Conservation (phyloP, 2,329 filamentous ascomycete genomes). For the Diaporthe aspalathi region DNA sequence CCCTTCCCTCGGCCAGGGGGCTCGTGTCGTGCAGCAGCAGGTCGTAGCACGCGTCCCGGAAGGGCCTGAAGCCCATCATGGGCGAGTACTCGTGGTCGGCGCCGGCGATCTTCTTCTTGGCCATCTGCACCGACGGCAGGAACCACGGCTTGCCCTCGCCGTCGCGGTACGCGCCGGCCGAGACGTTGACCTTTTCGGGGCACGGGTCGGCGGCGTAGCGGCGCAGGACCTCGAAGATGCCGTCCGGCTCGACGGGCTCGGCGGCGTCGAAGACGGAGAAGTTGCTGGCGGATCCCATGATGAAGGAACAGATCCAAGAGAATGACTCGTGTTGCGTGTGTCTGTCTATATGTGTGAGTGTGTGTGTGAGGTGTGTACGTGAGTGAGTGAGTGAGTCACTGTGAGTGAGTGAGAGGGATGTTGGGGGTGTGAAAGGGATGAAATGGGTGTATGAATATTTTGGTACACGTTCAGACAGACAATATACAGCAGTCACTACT, state of each 20-base stretch:
- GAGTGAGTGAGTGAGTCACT: too few relatives aligned
- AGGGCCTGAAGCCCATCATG: slow-evolving; percentile 49
- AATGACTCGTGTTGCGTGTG: neutral
- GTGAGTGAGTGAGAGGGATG: too few relatives aligned
- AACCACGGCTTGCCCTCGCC: slow-evolving; percentile 53
- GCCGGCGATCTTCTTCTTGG: slow-evolving; percentile 40
- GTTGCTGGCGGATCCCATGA: slow-evolving; percentile 35
- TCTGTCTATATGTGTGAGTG: too few relatives aligned
- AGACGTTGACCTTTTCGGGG: slow-evolving; percentile 52
- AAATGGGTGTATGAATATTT: neutral
- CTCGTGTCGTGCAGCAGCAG: slow-evolving; percentile 47
- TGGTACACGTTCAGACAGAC: too few relatives aligned
- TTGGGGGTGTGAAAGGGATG: too few relatives aligned
- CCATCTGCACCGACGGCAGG: slow-evolving; percentile 50
- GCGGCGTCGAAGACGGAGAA: slow-evolving; percentile 35
- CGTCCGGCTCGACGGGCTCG: slow-evolving; percentile 37
- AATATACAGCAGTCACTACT: too few relatives aligned
- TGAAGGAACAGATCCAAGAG: too few relatives aligned
- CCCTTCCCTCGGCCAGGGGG: slow-evolving; percentile 45
- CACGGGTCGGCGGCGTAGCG: slow-evolving; percentile 47
- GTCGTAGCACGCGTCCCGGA: slow-evolving; percentile 48
- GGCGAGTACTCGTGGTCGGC: slow-evolving; percentile 53
- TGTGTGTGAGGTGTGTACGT: too few relatives aligned
- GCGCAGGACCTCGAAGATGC: slow-evolving; percentile 38
- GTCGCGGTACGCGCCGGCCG: slow-evolving; percentile 53